Evolutionary conservation across 169 alveolate genomes (phyloP).

Genomic region (Toxoplasma gondii): DNA sequence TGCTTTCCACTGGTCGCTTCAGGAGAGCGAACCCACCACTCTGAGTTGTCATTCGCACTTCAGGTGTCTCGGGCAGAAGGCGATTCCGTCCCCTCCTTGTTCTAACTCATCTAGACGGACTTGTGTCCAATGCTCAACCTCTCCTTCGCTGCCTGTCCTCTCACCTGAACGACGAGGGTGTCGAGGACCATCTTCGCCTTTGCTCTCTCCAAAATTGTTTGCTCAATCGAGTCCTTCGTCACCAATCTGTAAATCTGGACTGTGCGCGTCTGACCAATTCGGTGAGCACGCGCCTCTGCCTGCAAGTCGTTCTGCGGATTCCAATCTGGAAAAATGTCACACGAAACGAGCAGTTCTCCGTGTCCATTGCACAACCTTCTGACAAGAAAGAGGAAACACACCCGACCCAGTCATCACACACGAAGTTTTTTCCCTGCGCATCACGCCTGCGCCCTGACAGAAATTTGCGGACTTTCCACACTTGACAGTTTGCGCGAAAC

Average conservation of each 20-base stretch:
- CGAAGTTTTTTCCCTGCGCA: too few relatives aligned
- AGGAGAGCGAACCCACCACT: too few relatives aligned
- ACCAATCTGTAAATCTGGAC: slow-evolving; percentile 96
- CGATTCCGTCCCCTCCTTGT: neutral
- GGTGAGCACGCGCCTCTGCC: slow-evolving; percentile 99
- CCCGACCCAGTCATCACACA: too few relatives aligned
- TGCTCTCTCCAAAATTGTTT: slow-evolving; percentile 97
- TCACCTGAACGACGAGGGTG: slow-evolving; percentile 67
- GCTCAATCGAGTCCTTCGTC: slow-evolving; percentile 97
- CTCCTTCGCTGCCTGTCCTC: neutral
- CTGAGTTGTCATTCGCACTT: too few relatives aligned
- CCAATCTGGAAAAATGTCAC: slow-evolving; percentile 97
- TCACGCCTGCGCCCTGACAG: too few relatives aligned
- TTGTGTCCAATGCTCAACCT: neutral
- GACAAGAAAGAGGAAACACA: too few relatives aligned
- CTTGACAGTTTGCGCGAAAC: too few relatives aligned
- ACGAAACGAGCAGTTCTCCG: slow-evolving; percentile 96
- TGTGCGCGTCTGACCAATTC: slow-evolving; percentile 97
- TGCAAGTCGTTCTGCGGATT: slow-evolving; percentile 98
- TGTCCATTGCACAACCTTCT: slow-evolving; percentile 94
- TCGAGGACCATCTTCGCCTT: slow-evolving; percentile 97
- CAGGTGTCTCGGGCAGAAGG: too few relatives aligned
- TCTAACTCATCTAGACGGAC: neutral
- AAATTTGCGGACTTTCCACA: too few relatives aligned
- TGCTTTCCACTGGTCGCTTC: too few relatives aligned